Base-by-base conservation (phyloP, 495 filamentous ascomycete genomes). In the Xeromyces bisporus region DNA sequence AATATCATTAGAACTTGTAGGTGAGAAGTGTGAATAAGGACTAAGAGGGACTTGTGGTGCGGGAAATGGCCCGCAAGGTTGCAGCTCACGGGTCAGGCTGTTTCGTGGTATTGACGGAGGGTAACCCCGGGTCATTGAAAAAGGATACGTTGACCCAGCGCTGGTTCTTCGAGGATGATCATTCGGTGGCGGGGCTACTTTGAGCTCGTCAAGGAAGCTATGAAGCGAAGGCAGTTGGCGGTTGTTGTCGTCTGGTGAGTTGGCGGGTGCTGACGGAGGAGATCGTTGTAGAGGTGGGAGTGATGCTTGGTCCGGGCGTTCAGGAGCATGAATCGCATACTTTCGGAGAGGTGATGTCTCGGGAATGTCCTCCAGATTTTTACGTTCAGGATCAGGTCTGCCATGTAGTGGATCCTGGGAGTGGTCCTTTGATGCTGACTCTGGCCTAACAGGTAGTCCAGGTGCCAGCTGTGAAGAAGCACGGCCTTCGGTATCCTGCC, bases 191-290 rank as follows among this genome's bases (percentile, higher is more conserved):
- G 37, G 37, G 18, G 36, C 38, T 10, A 41, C 23, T 38, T 48
- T 25, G 40, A 48, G 36, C 26, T 45, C 43, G n/a, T 49, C 48
- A 6, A 67, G 42, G 15, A 56, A 46, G n/a, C 54, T 53, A 3
- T 51, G 47, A 15, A 69, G 47, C 1, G 65, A 56, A 1, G 63
- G 65, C 7, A 67, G 44, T 31, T 57, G 57, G 6, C 34, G 45
- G 12, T 42, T 41, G 29, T 10, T 18, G 28, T 38, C 48, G 1
- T 66, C 61, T 2, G 61, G 55, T 3, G 64, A 58, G 26, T 47
- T 53, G 18, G 39, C 37, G 5, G 46, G 36, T 21, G 38, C 39
- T 6, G 55, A 54, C 13, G 34, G 36, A 11, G 40, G 42, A 3
- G 55, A 49, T 27, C 58, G 49, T 30, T 55, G 56, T 26, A 60